These are phyloP conservation scores for Symbiodinium pilosum DNA, from an alignment of 73 alveolate genomes.

Conservation along the genomic window DNA sequence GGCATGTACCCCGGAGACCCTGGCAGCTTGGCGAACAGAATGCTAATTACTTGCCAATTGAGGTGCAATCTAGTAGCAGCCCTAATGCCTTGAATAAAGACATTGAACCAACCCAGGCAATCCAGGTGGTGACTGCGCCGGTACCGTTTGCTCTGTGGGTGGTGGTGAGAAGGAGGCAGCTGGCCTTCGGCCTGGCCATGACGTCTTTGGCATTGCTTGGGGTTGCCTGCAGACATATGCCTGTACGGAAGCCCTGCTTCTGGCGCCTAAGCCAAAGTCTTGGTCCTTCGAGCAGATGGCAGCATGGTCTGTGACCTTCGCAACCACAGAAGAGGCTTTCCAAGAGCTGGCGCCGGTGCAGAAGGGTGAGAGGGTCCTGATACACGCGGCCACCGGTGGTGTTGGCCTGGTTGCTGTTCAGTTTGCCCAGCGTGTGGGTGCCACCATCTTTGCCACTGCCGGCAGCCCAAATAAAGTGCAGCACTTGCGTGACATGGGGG, in stretches of 20 bases:
- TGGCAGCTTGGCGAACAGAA: too few species aligned
- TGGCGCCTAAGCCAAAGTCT: neutral
- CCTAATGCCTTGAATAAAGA: too few species aligned
- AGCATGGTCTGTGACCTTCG: slow-evolving; percentile 92
- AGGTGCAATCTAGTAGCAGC: too few species aligned
- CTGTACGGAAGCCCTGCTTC: slow-evolving; percentile 64
- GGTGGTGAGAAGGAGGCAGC: slow-evolving; percentile 78
- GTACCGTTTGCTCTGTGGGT: slow-evolving; percentile 75
- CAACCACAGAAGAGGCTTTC: slow-evolving; percentile 79
- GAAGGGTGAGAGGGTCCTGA: slow-evolving; percentile 94
- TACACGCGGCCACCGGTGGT: slow-evolving; percentile 95
- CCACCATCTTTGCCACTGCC: slow-evolving; percentile 83
- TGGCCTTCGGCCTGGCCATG: slow-evolving; percentile 72
- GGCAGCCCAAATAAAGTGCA: slow-evolving; percentile 82
- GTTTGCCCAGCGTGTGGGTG: slow-evolving; percentile 93
- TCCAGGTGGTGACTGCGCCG: slow-evolving; percentile 95
- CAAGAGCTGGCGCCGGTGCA: slow-evolving; percentile 12
- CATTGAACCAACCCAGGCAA: slow-evolving; percentile 95
- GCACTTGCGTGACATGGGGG: slow-evolving; percentile 47
- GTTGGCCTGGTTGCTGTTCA: slow-evolving; percentile 94
- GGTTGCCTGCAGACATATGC: slow-evolving; percentile 94
- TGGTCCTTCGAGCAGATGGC: slow-evolving; percentile 81
- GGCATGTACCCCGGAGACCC: slow-evolving; percentile 82
- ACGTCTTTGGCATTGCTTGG: slow-evolving; percentile 95
- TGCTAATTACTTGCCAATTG: too few species aligned